A percentile compares a stretch with the other conserved stretches of the same genome.
Conservation (phyloP, 1,284 basidiomycete genomes). For the Stygiomarasmius scandens region DNA sequence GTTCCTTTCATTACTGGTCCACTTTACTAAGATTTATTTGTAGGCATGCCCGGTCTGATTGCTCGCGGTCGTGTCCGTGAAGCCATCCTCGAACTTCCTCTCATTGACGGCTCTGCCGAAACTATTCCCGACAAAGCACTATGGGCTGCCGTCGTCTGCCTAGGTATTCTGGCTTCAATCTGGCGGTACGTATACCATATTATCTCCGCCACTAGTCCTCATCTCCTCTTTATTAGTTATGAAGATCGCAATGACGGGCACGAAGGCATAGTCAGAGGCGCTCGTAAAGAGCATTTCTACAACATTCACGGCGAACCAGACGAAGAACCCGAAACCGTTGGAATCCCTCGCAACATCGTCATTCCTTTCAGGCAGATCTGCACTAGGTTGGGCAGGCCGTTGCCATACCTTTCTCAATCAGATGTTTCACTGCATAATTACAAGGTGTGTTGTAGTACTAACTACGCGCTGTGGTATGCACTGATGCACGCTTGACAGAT, state of each 20-base stretch:
- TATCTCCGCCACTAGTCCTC: background rate
- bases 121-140: slow-evolving; percentile 13
- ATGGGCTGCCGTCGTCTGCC: slow-evolving; percentile 16
- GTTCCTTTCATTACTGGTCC: background rate
- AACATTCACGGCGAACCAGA: slow-evolving; percentile 16
- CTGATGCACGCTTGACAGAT: slow-evolving; percentile 4
- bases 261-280: slow-evolving; percentile 11
- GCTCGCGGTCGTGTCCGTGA: slow-evolving; percentile 14
- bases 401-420: slow-evolving; percentile 15
- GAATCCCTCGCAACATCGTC: slow-evolving; percentile 12
- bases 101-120: slow-evolving; percentile 5
- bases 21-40: background rate
- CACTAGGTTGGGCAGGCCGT: slow-evolving; percentile 12
- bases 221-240: background rate
- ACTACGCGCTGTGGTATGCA: too few relatives aligned
- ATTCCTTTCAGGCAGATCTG: slow-evolving; percentile 14
- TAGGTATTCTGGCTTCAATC: slow-evolving; percentile 16
- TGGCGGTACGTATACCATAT: slow-evolving; percentile 7
- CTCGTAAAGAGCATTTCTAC: slow-evolving; percentile 2
- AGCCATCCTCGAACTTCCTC: slow-evolving; percentile 13
- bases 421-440: slow-evolving; percentile 17
- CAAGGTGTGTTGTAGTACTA: slow-evolving; percentile 14
- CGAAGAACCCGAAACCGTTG: slow-evolving; percentile 18
- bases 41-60: slow-evolving; percentile 12
- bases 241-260: slow-evolving; percentile 16